Percentiles rank a stretch among this genome's conserved stretches.
Conservation (phyloP, 192 early-diverging fungal species). For the Coemansia sp. region DNA sequence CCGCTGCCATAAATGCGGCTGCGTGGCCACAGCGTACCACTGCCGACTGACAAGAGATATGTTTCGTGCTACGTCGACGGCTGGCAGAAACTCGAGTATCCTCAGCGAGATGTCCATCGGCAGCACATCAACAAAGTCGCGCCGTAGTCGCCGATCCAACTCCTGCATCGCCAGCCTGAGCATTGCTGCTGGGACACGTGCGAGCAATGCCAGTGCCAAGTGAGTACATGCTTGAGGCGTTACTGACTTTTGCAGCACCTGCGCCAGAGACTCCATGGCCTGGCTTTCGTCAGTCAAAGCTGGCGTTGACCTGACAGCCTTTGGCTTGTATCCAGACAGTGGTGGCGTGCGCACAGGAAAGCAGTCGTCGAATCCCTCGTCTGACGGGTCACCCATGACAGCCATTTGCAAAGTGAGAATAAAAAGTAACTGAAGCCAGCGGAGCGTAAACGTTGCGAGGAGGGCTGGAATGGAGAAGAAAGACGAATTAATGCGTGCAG, state of each 20-base stretch:
- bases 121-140: slow-evolving; percentile 47
- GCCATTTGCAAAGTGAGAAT: slow-evolving; percentile 5
- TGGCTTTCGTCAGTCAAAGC: neutral
- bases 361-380: slow-evolving; percentile 35
- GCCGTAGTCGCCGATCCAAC: slow-evolving; percentile 33
- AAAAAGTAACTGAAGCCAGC: neutral
- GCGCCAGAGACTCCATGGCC: slow-evolving; percentile 26
- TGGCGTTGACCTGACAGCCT: neutral
- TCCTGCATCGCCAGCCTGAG: slow-evolving; percentile 21
- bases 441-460: neutral
- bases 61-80: slow-evolving; percentile 23
- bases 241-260: slow-evolving; percentile 15
- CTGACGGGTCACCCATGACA: slow-evolving; percentile 13
- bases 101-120: slow-evolving; percentile 37
- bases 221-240: slow-evolving; percentile 25
- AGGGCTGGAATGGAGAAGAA: neutral
- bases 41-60: slow-evolving; percentile 30
- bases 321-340: neutral
- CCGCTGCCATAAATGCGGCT: slow-evolving; percentile 37
- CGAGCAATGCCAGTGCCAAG: slow-evolving; percentile 32
- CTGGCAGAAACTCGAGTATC: slow-evolving; percentile 32
- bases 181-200: slow-evolving; percentile 33
- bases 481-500: slow-evolving; percentile 10
- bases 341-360: neutral
- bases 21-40: slow-evolving; percentile 29